Evolutionary conservation across 1,139 yeast species (phyloP), one percentile per base, ranked within the genome.

Genomic region (Arxiozyma slooffiae): DNA sequence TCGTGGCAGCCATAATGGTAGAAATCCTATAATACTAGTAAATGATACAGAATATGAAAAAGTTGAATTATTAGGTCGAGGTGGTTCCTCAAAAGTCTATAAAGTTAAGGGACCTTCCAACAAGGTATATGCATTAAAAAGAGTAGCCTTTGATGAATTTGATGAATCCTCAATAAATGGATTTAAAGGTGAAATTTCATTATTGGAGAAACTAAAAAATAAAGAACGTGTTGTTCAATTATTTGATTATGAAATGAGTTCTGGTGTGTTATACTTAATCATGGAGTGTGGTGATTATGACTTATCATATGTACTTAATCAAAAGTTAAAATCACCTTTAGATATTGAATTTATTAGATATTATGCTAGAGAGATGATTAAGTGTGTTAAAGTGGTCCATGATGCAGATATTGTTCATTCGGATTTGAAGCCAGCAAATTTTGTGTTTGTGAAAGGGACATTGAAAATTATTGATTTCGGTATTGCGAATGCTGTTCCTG

Each of bases 251-350:
- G 84, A 85, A 36, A 73, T 88, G 58, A 77, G 77, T 1, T 80
- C 78, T 40, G 80, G 84, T 0, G 75, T 82, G 2, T 75, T 90
- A 36, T 76, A 78, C 59, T 71, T 90, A 55, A 86, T 92, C 0
- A 88, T 92, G 97, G 98, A 92, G 67, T 86, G 95, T 62, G 98
- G 98, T 22, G 97, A 92, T 58, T 78, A 85, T 50, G 98, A 92
- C 65, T 70, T 92, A 39, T 94, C 96, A 0, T 89, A 82, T 60
- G 90, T 90, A 11, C 73, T 92, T 50, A 79, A 81, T 47, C 79
- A 77, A 49, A 71, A 71, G 41, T 61, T 69, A 57, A 71, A 71
- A 42, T 61, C 68, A 57, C 77, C 82, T 0, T 71, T 87, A 55
- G 96, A 90, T 63, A 60, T 84, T 47, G 81, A 82, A 53, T 89